Evolutionary conservation across 805 yeast species (phyloP).

Genomic region (Candida glaebosa): DNA sequence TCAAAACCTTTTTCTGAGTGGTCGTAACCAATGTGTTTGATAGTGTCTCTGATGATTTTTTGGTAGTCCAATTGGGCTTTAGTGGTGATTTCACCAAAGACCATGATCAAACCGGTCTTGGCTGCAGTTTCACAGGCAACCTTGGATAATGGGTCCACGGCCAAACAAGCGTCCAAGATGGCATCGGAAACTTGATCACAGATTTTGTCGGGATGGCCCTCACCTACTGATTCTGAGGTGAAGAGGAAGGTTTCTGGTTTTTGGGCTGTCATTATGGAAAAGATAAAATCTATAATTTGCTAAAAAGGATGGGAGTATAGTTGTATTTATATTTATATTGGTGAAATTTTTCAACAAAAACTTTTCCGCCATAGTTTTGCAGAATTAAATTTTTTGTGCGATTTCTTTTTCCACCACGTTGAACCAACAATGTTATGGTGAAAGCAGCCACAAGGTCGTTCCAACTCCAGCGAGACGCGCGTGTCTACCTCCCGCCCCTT

Average conservation of each 20-base stretch:
- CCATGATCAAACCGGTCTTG: conserved; percentile 99
- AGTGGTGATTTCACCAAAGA: conserved; percentile 99
- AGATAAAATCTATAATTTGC: not conserved
- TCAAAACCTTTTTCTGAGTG: conserved; percentile 95
- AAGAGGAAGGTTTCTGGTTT: conserved; percentile 48
- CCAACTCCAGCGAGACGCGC: not conserved
- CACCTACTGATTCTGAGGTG: conserved; percentile 90
- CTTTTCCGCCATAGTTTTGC: not conserved
- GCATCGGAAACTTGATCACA: conserved; percentile 99
- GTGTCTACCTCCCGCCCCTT: not conserved
- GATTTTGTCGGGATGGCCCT: conserved; percentile 92
- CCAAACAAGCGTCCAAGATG: conserved; percentile 93
- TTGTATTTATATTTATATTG: too few species aligned
- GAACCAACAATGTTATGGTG: not conserved
- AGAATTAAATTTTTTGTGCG: too few species aligned
- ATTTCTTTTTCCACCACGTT: too few species aligned
- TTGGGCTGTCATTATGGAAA: conserved; percentile 8
- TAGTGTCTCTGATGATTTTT: conserved; percentile 95
- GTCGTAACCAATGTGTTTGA: conserved; percentile 98
- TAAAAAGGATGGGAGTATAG: not conserved
- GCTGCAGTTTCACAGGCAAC: conserved; percentile 99
- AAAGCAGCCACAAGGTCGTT: not conserved
- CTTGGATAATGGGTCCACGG: conserved; percentile 94
- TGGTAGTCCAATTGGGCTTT: conserved; percentile 94
- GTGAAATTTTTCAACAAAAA: too few species aligned